phyloP scores from a whole-genome alignment of 768 basidiomycete genomes.

The Leccinum variicolor region DNA sequence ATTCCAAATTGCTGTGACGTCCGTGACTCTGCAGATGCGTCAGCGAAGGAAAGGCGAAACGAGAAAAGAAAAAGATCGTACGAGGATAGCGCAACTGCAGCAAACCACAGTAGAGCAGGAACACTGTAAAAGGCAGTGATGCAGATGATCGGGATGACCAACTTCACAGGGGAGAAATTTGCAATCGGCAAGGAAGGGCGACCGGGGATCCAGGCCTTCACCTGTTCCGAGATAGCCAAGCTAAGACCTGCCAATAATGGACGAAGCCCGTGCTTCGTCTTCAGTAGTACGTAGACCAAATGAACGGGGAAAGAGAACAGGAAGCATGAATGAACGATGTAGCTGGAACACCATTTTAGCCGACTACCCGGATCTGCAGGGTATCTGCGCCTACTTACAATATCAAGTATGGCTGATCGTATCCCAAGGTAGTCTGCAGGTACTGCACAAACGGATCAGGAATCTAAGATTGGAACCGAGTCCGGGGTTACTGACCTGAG shows the following conservation, averaged over 20 bases:
- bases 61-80: slow-evolving; percentile 35
- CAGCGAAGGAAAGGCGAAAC: slow-evolving; percentile 1
- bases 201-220: slow-evolving; percentile 8
- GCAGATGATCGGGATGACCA: slow-evolving; percentile 28
- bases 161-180: slow-evolving; percentile 31
- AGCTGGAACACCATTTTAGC: slow-evolving; percentile 44
- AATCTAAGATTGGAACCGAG: not conserved
- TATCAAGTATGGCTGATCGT: slow-evolving; percentile 85
- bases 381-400: slow-evolving; percentile 59
- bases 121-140: slow-evolving; percentile 48
- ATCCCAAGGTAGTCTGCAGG: slow-evolving; percentile 72
- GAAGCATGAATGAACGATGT: slow-evolving; percentile 83
- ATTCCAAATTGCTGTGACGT: slow-evolving; percentile 88
- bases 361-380: not conserved
- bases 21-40: slow-evolving; percentile 55
- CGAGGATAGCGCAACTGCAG: slow-evolving; percentile 66
- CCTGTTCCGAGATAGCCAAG: slow-evolving; percentile 40
- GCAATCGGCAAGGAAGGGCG: slow-evolving; percentile 2
- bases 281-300: slow-evolving; percentile 57
- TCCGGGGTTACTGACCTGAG: slow-evolving; percentile 51
- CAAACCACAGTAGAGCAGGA: slow-evolving; percentile 75
- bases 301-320: slow-evolving; percentile 80
- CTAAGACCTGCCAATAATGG: slow-evolving; percentile 52
- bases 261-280: slow-evolving; percentile 44
- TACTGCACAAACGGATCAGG: slow-evolving; percentile 45